phyloP scores from a whole-genome alignment of 2,329 filamentous ascomycete genomes.

The Metarhizium brunneum region DNA sequence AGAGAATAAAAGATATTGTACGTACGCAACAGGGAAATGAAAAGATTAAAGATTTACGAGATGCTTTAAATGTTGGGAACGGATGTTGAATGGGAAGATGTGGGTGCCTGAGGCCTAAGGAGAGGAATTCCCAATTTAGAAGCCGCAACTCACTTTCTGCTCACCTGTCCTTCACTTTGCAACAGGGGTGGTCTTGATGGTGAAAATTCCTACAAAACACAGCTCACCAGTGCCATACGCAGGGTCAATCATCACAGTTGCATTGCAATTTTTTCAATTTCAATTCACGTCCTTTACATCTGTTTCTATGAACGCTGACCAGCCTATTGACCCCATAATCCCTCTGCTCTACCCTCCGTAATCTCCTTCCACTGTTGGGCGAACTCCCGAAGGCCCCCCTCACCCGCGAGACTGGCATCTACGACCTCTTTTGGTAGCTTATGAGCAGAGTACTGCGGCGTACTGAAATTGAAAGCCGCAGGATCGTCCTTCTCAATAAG shows the following conservation, averaged over 20 bases:
- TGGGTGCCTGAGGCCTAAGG: constrained; percentile 6
- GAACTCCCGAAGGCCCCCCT: constrained; percentile 74
- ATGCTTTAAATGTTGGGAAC: background rate
- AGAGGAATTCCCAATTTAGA: constrained; percentile 2
- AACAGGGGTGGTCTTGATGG: background rate
- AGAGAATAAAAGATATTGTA: background rate
- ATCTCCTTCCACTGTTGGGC: constrained; percentile 64
- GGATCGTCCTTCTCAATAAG: constrained; percentile 78
- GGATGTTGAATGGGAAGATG: background rate
- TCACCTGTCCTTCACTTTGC: constrained; percentile 3
- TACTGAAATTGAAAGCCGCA: constrained; percentile 77
- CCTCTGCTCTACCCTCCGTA: constrained; percentile 30
- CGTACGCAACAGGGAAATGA: background rate
- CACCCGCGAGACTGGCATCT: constrained; percentile 55
- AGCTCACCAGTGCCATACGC: background rate
- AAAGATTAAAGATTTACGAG: background rate
- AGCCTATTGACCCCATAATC: constrained; percentile 28
- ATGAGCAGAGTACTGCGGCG: constrained; percentile 85
- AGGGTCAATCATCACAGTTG: background rate
- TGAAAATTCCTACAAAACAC: background rate
- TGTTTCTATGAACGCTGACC: constrained; percentile 1
- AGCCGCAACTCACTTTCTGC: constrained; percentile 7
- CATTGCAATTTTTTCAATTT: background rate
- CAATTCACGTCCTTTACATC: background rate
- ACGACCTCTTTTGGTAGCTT: constrained; percentile 93